Evolutionary conservation across 148 eudicot genomes (phyloP).

Genomic region (Cornus kousa): DNA sequence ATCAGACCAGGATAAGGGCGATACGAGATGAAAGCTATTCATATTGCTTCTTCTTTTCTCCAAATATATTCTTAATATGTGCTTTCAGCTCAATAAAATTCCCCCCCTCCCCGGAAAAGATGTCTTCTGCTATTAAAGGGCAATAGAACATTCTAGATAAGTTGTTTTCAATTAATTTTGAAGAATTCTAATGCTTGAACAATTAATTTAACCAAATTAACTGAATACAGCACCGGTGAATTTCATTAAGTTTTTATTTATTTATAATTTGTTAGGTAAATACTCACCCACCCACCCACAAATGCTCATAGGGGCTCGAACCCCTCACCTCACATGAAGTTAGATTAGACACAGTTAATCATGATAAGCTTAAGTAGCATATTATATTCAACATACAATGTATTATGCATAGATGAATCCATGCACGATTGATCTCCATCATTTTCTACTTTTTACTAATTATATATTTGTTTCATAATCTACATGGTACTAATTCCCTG

Average conservation of each 20-base stretch:
- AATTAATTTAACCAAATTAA: background rate
- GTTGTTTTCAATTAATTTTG: too few relatives aligned
- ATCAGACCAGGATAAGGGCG: background rate
- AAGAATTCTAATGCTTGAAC: too few relatives aligned
- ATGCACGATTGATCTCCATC: background rate
- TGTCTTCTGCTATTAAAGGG: background rate
- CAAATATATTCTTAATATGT: background rate
- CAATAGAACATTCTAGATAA: background rate
- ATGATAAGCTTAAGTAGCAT: background rate
- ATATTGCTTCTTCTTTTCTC: background rate
- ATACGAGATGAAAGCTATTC: background rate
- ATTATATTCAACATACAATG: background rate
- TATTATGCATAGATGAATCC: background rate
- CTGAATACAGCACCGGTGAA: constrained; percentile 6
- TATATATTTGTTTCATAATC: background rate
- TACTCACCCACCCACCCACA: too few relatives aligned
- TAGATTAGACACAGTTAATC: background rate
- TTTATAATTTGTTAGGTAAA: too few relatives aligned
- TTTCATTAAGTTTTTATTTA: background rate
- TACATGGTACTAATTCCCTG: background rate
- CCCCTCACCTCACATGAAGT: too few relatives aligned
- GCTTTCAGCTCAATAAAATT: background rate
- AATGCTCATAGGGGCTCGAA: too few relatives aligned
- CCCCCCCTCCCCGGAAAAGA: too few relatives aligned
- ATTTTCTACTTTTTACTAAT: background rate